phyloP scores from a whole-genome alignment of 441 rosid species.

The Populus tomentosa region DNA sequence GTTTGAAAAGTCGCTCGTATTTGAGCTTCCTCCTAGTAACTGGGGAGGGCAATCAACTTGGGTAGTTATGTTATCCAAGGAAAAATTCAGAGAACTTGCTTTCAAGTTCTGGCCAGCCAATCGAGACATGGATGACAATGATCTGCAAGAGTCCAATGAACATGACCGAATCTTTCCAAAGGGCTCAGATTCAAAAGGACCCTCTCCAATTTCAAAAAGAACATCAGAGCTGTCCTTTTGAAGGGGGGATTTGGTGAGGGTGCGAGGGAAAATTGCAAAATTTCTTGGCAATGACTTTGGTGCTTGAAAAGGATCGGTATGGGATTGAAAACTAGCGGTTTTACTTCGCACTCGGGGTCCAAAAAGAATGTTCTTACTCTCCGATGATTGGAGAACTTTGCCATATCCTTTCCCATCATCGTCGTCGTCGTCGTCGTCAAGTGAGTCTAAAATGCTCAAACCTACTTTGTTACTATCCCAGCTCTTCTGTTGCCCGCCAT shows the following conservation, averaged over 20 bases:
- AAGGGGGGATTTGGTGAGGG: slow-evolving; percentile 31
- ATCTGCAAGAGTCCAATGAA: slow-evolving; percentile 41
- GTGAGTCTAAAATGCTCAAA: slow-evolving; percentile 68
- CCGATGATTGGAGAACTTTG: slow-evolving; percentile 36
- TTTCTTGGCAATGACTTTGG: slow-evolving; percentile 56
- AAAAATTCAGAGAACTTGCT: slow-evolving; percentile 18
- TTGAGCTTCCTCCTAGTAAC: slow-evolving; percentile 21
- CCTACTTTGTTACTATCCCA: slow-evolving; percentile 86
- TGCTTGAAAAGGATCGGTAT: slow-evolving; percentile 30
- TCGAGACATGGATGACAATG: slow-evolving; percentile 29
- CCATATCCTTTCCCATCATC: slow-evolving; percentile 23
- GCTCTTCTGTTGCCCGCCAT: slow-evolving; percentile 39
- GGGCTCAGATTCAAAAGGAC: slow-evolving; percentile 32
- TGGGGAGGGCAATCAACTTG: slow-evolving; percentile 26
- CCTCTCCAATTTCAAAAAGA: slow-evolving; percentile 65
- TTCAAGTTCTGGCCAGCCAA: slow-evolving; percentile 18
- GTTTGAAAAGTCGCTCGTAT: slow-evolving; percentile 18
- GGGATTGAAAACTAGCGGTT: slow-evolving; percentile 26
- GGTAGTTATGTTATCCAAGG: slow-evolving; percentile 9
- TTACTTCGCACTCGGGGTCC: slow-evolving; percentile 55
- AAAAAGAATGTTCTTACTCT: slow-evolving; percentile 56
- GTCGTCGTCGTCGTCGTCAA: slow-evolving; percentile 27
- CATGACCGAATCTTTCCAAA: slow-evolving; percentile 43
- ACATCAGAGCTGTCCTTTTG: slow-evolving; percentile 49
- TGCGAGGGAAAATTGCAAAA: slow-evolving; percentile 36